Evolutionary conservation across 1,284 basidiomycete genomes (phyloP), one percentile per base, ranked within the genome.

Genomic region (Ganoderma meredithae): DNA sequence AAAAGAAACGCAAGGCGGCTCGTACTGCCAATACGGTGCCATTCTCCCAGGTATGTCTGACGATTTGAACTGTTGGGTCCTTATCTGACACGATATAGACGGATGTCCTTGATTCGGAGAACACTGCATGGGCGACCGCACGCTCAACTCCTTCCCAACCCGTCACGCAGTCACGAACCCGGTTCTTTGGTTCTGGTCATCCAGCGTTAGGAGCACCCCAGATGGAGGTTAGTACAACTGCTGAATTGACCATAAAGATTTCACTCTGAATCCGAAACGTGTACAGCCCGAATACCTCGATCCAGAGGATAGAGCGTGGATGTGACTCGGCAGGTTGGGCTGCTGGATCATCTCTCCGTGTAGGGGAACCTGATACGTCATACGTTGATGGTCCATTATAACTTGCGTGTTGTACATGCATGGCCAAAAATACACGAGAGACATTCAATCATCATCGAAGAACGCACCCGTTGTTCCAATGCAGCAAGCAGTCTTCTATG

Each of bases 71-170:
- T 19, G 62, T 8, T 15, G 6, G 12, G 1, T 1, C 19, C 19
- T 25, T 36, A 40, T 27, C 36, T 15, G 6, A 64, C 55, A 31
- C 27, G 27, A 31, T 31, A 31, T 31, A 31, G 1, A 3, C 3
- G 76, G 25, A 81, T 59, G 78, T 81, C 77, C 75, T 84, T n/a
- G 79, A 80, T 40, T 74, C 75, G n/a, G 82, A 84, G 67, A 79
- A 83, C 67, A 77, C 65, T 27, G 74, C 74, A 31, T 75, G 75
- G 75, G 63, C 44, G 22, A 31, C 66, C 17, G 36, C 64, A 22
- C 47, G 39, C 31, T 41, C 64, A 47, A 52, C 22, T 13, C 44
- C 22, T 8, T 10, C 66, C 6, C 62, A 59, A 25, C 17, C 63
- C 27, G 60, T 68, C 53, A 39, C 62, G 19, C 72, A 71, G 31